These are phyloP conservation scores for Chaetomiaceae sp. DNA, from an alignment of 2,329 filamentous ascomycete genomes.

Conservation along the genomic window DNA sequence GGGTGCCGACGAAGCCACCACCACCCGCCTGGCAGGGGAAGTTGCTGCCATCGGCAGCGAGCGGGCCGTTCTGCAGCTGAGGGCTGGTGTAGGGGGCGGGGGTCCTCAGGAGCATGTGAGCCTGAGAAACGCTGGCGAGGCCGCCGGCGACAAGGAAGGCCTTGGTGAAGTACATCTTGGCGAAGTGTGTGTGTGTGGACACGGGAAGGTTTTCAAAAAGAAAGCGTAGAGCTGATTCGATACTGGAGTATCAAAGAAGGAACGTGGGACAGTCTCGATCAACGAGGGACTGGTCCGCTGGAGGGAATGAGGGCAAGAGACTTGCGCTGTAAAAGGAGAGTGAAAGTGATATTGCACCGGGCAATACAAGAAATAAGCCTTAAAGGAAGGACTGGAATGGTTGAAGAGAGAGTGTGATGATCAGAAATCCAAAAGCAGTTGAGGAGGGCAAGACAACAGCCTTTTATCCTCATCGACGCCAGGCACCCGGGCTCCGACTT, in stretches of 20 bases:
- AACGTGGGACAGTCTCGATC: constrained; percentile 24
- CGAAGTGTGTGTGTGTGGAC: not conserved
- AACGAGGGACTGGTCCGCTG: constrained; percentile 22
- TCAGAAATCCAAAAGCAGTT: constrained; percentile 21
- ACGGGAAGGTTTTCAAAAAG: constrained; percentile 39
- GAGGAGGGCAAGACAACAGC: constrained; percentile 1
- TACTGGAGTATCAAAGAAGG: constrained; percentile 23
- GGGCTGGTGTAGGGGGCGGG: constrained; percentile 58
- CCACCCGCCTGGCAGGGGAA: constrained; percentile 77
- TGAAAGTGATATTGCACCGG: constrained; percentile 39
- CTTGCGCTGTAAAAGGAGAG: constrained; percentile 22
- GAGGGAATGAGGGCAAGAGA: constrained; percentile 7
- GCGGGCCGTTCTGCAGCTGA: constrained; percentile 55
- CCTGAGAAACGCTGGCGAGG: constrained; percentile 56
- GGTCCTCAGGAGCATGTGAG: constrained; percentile 69
- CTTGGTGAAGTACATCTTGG: constrained; percentile 49
- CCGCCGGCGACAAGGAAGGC: constrained; percentile 47
- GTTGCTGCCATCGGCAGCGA: constrained; percentile 54
- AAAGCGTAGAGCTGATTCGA: constrained; percentile 27
- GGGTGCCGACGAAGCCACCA: constrained; percentile 41
- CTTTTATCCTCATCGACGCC: constrained; percentile 14
- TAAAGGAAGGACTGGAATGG: constrained; percentile 28
- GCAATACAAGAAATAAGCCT: constrained; percentile 33
- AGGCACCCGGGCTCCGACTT: not conserved
- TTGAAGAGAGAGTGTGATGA: constrained; percentile 24